Evolutionary conservation across 2,329 filamentous ascomycete genomes (phyloP).

Genomic region (Sclerotinia borealis): DNA sequence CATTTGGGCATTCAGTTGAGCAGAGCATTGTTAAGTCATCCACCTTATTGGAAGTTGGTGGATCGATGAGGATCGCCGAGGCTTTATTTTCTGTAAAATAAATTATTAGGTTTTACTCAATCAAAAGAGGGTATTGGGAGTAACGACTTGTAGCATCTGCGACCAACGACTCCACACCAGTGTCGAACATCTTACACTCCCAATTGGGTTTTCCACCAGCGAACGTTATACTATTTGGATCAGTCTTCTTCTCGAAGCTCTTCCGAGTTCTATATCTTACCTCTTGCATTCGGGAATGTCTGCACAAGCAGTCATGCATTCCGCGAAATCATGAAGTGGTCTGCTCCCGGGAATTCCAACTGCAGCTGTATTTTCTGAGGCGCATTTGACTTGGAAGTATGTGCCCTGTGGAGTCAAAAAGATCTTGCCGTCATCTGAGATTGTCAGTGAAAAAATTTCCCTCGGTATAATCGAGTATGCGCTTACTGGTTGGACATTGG

Average conservation of each 20-base stretch:
- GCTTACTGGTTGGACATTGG: constrained; percentile 1
- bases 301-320: constrained; percentile 7
- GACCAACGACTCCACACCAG: background rate
- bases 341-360: background rate
- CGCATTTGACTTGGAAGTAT: constrained; percentile 5
- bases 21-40: background rate
- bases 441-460: background rate
- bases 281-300: constrained; percentile 1
- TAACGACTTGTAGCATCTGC: constrained; percentile 1
- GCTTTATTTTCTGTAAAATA: background rate
- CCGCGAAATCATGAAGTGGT: constrained; percentile 3
- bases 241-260: background rate
- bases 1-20: constrained; percentile 3
- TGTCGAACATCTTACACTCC: background rate
- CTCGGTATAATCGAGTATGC: background rate
- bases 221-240: background rate
- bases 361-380: background rate
- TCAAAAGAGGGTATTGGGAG: too few species aligned
- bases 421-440: background rate
- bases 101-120: background rate
- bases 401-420: constrained; percentile 1
- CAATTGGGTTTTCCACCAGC: background rate
- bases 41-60: background rate
- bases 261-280: background rate
- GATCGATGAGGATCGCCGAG: background rate